A percentile compares a stretch with the other conserved stretches of the same genome.
Evolutionary conservation across 495 filamentous ascomycete species (phyloP).

Genomic region (Penicillium manginii): DNA sequence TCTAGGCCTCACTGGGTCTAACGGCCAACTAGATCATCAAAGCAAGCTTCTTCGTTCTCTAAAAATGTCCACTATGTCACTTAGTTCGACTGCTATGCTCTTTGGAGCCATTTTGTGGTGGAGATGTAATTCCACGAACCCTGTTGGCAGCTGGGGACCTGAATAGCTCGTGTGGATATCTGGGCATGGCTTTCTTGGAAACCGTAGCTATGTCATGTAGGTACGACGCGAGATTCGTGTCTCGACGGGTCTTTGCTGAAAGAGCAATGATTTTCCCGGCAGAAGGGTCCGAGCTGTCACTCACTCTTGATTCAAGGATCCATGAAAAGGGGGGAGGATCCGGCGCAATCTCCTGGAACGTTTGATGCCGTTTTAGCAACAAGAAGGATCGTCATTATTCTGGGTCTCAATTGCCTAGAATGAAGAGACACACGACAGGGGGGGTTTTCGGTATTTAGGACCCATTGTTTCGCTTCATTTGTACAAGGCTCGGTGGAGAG

Average conservation of each 20-base stretch:
- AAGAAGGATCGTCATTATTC: neutral
- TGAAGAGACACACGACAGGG: neutral
- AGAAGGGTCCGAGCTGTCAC: neutral
- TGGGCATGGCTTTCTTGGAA: neutral
- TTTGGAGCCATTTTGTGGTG: neutral
- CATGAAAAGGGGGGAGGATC: neutral
- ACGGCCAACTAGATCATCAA: neutral
- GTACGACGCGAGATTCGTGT: neutral
- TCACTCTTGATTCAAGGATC: neutral
- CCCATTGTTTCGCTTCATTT: neutral
- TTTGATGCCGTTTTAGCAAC: neutral
- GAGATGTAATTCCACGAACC: neutral
- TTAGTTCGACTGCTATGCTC: neutral
- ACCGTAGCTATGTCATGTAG: neutral
- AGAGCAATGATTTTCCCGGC: neutral
- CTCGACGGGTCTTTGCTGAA: neutral
- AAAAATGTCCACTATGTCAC: neutral
- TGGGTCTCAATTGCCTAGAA: neutral
- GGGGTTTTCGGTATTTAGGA: neutral
- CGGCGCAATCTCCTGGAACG: neutral
- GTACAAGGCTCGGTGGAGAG: neutral
- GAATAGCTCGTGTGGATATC: slow-evolving; percentile 6
- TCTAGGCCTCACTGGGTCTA: slow-evolving; percentile 11
- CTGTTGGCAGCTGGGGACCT: neutral
- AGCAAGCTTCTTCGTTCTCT: neutral